A percentile compares a stretch with the other conserved stretches of the same genome.
Evolutionary conservation across 2,329 filamentous ascomycete genomes (phyloP).

Genomic region (Trichoderma koningii): DNA sequence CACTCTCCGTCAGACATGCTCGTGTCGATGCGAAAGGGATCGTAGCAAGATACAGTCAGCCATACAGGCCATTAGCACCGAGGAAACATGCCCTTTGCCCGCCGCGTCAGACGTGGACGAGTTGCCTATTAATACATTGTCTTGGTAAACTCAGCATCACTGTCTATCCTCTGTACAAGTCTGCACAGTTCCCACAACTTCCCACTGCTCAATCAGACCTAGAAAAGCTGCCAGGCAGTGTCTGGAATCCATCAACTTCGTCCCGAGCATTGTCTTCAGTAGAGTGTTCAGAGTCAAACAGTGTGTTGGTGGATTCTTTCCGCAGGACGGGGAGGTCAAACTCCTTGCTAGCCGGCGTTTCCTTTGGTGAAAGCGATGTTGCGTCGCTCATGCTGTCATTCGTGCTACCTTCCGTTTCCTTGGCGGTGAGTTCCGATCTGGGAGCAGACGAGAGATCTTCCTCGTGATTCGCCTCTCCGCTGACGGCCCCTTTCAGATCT

Average conservation of each 20-base stretch:
- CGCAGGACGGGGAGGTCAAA: neutral
- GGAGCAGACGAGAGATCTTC: neutral
- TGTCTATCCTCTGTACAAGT: neutral
- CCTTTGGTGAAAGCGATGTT: conserved; percentile 1
- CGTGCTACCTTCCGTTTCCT: conserved; percentile 7
- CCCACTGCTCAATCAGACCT: neutral
- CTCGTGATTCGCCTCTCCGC: neutral
- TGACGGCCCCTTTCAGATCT: neutral
- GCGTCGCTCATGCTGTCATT: neutral
- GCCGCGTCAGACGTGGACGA: neutral
- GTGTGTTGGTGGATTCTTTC: neutral
- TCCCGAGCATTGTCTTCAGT: neutral
- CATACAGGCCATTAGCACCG: neutral
- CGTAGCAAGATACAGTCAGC: neutral
- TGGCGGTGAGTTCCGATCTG: neutral
- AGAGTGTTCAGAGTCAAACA: conserved; percentile 19
- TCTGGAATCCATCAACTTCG: neutral
- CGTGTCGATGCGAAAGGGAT: neutral
- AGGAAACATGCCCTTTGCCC: neutral
- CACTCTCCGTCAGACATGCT: neutral
- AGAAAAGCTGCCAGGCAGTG: neutral
- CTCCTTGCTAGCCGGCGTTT: neutral
- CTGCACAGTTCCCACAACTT: neutral
- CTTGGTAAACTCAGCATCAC: neutral
- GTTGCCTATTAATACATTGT: neutral